Percentiles rank a stretch among this genome's conserved stretches.
Evolutionary conservation across 768 basidiomycete species (phyloP).

Genomic region (Auricularia sp.): DNA sequence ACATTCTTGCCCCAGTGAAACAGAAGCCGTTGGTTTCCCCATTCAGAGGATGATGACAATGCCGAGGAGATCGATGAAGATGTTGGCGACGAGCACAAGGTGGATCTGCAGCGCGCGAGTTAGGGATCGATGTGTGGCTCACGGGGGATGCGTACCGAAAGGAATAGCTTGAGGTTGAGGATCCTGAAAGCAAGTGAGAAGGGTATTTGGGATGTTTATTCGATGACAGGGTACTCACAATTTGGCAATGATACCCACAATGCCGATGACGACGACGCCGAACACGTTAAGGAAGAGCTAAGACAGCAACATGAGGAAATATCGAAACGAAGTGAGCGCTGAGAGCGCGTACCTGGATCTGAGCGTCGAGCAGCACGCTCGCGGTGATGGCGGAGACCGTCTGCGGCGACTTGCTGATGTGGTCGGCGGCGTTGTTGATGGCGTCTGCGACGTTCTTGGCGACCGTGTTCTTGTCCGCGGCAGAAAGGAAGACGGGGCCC

Average conservation of each 20-base stretch:
- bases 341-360: neutral
- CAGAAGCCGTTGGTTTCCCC: too few relatives aligned
- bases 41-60: neutral
- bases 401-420: neutral
- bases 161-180: neutral
- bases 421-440: neutral
- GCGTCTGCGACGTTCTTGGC: neutral
- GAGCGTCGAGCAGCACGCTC: neutral
- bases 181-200: neutral
- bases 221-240: neutral
- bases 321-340: neutral
- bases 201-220: neutral
- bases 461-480: neutral
- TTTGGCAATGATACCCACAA: neutral
- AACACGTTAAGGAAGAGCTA: neutral
- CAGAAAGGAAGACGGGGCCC: neutral
- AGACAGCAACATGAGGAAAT: neutral
- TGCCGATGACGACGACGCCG: neutral
- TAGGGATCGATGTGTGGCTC: neutral
- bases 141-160: neutral
- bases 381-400: neutral
- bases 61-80: neutral
- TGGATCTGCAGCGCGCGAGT: neutral
- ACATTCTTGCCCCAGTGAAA: too few relatives aligned
- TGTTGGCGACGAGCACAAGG: neutral